Evolutionary conservation across 2,329 filamentous ascomycete species (phyloP).

Genomic region (Fusarium lateritium): DNA sequence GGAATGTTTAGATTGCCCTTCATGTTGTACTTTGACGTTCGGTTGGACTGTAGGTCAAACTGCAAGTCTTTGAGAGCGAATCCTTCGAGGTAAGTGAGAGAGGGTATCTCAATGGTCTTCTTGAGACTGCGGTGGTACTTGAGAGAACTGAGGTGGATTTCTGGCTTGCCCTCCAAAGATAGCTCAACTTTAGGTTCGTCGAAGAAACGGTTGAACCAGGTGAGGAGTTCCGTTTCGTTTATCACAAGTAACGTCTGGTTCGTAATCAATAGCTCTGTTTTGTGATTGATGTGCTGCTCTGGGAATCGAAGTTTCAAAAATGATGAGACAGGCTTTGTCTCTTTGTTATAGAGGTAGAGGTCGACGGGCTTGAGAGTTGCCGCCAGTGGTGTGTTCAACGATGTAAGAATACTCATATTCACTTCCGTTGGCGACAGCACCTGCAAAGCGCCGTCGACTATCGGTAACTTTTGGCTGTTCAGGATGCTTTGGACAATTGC

Average conservation of each 20-base stretch:
- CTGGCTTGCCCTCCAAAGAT: slow-evolving; percentile 56
- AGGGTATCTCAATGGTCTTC: slow-evolving; percentile 59
- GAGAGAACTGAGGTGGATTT: slow-evolving; percentile 58
- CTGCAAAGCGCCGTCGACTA: slow-evolving; percentile 55
- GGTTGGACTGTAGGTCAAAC: slow-evolving; percentile 56
- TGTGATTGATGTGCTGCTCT: slow-evolving; percentile 52
- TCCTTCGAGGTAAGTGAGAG: slow-evolving; percentile 58
- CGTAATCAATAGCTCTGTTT: slow-evolving; percentile 55
- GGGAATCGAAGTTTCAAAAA: slow-evolving; percentile 51
- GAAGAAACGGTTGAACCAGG: slow-evolving; percentile 59
- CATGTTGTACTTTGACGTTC: slow-evolving; percentile 58
- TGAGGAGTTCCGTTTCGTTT: slow-evolving; percentile 57
- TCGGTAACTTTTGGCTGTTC: slow-evolving; percentile 57
- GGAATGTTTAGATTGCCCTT: slow-evolving; percentile 61
- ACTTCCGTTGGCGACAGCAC: slow-evolving; percentile 53
- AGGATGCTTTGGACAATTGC: slow-evolving; percentile 63
- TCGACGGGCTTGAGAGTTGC: slow-evolving; percentile 57
- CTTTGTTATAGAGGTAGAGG: slow-evolving; percentile 59
- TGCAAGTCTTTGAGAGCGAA: slow-evolving; percentile 57
- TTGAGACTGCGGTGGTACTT: slow-evolving; percentile 56
- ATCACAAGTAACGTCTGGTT: slow-evolving; percentile 55
- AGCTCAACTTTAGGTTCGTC: slow-evolving; percentile 55
- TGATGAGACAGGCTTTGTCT: slow-evolving; percentile 42
- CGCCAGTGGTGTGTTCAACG: slow-evolving; percentile 56
- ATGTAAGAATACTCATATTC: slow-evolving; percentile 56